Conservation (phyloP, 73 alveolate species). For the Uronychia binucleata region DNA sequence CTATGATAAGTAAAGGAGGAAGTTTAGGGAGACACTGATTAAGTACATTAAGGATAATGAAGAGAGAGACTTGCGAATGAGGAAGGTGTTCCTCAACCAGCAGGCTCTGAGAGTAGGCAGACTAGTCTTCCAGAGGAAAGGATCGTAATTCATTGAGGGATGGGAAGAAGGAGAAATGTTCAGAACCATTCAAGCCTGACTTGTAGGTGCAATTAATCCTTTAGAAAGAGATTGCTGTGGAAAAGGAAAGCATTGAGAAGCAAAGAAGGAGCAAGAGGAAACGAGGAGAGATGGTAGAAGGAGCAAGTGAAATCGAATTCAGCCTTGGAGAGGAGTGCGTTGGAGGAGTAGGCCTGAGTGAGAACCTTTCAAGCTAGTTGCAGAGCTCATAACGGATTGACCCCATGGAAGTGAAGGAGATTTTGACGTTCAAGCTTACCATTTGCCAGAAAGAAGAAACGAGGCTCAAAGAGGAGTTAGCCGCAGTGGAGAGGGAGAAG, state of each 20-base stretch:
- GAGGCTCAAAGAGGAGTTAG: constrained; percentile 66
- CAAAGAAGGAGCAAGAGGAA: constrained; percentile 22
- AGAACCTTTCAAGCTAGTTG: background rate
- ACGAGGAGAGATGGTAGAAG: constrained; percentile 13
- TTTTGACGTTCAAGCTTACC: constrained; percentile 67
- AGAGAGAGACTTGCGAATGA: too few relatives aligned
- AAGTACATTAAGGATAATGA: too few relatives aligned
- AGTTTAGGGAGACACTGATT: too few relatives aligned
- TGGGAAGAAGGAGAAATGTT: constrained; percentile 96
- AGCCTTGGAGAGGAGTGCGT: background rate
- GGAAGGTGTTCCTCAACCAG: too few relatives aligned
- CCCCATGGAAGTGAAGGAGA: constrained; percentile 63
- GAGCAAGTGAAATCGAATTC: background rate
- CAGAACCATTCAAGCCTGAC: constrained; percentile 7
- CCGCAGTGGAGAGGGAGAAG: constrained; percentile 71
- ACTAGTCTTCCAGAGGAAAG: constrained; percentile 60
- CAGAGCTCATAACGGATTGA: background rate
- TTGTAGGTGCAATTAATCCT: too few relatives aligned
- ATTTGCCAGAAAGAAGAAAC: constrained; percentile 77
- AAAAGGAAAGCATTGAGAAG: constrained; percentile 58
- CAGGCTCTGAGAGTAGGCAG: constrained; percentile 78
- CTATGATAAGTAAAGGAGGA: too few relatives aligned
- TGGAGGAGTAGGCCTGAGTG: constrained; percentile 6
- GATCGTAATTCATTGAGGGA: constrained; percentile 77
- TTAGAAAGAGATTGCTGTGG: constrained; percentile 47